Conservation (phyloP, 1,284 basidiomycete genomes). For the Trametes hirsuta region DNA sequence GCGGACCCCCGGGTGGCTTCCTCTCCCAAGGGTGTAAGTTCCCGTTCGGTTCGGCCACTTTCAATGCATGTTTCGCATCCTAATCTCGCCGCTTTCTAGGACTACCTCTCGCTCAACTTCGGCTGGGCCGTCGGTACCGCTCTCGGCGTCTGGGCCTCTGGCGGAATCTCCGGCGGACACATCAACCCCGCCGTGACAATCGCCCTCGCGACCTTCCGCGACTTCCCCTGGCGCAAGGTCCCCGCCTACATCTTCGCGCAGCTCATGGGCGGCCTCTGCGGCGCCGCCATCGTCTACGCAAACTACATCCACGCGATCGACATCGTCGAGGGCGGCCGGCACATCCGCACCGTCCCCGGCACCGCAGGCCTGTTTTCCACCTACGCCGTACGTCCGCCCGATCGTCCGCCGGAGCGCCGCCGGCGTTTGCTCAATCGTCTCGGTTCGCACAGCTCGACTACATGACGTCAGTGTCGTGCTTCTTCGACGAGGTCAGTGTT, state of each 20-base stretch:
- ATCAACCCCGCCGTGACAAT: slow-evolving; percentile 82
- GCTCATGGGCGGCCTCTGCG: slow-evolving; percentile 69
- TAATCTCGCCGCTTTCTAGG: slow-evolving; percentile 39
- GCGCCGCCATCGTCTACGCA: slow-evolving; percentile 70
- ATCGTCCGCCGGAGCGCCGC: not conserved
- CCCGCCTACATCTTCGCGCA: slow-evolving; percentile 75
- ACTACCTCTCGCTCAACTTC: slow-evolving; percentile 59
- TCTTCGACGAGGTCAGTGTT: slow-evolving; percentile 58
- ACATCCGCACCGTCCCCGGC: slow-evolving; percentile 61
- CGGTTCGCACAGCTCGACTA: slow-evolving; percentile 48
- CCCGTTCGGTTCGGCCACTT: not conserved
- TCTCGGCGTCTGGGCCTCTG: slow-evolving; percentile 70
- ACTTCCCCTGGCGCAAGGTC: slow-evolving; percentile 81
- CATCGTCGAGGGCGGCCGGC: slow-evolving; percentile 63
- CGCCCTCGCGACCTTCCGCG: slow-evolving; percentile 66
- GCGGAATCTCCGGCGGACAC: slow-evolving; percentile 75
- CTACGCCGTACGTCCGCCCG: slow-evolving; percentile 55
- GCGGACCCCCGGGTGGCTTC: slow-evolving; percentile 52
- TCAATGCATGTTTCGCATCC: not conserved
- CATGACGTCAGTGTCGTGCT: slow-evolving; percentile 58
- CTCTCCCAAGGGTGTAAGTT: slow-evolving; percentile 64
- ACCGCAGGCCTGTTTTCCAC: slow-evolving; percentile 76
- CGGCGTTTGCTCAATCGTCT: not conserved
- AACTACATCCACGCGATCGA: slow-evolving; percentile 81
- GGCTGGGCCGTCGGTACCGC: slow-evolving; percentile 72